Base-by-base conservation (phyloP, 2,329 filamentous ascomycete genomes). In the Colletotrichum tofieldiae region DNA sequence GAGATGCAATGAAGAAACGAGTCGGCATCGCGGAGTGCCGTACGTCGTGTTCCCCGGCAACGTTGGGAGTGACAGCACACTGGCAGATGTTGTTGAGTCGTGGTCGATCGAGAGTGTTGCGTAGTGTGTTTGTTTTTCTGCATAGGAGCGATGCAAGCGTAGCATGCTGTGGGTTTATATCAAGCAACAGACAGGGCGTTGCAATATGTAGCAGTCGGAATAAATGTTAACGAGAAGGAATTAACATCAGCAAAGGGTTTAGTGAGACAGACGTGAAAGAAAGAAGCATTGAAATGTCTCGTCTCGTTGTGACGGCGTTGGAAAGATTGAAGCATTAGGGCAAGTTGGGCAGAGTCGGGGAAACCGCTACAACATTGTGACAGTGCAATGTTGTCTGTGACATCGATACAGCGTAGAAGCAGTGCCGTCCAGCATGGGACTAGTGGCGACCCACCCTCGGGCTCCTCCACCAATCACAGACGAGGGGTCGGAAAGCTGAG, bases 11-110 rank as follows among this genome's bases (percentile, higher is more conserved):
- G 88, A 91, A 76, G 78, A 80, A 0, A 84, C 84, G 1, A 85
- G 83, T 23, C 86, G 88, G 61, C 87, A 85, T 79, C 80, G 81
- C 0, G 86, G 86, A 1, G 78, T 90, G 14, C 87, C 87, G 0
- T 90, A 88, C 76, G 85, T 90, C 2, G 88, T 90, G 0, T 90
- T 90, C 64, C 89, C 88, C 0, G 88, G 88, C 0, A 90, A 90
- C 77, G 88, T 90, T 2, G 89, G 88, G 1, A 81, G 79, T n/a
- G 82, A 85, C 26, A 78, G 82, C 47, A 86, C 86, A 1, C 76
- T 89, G 45, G 82, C 79, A 59, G 83, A 87, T 6, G 73, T 88
- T 23, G 86, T 88, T 14, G 73, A 74, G 41, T 71, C 67, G 26
- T 75, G 73, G 73, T 65, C 70, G 52, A 64, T 70, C 45, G 58